Conservation (phyloP, 176 grass and related monocot species). For the Cocos nucifera region DNA sequence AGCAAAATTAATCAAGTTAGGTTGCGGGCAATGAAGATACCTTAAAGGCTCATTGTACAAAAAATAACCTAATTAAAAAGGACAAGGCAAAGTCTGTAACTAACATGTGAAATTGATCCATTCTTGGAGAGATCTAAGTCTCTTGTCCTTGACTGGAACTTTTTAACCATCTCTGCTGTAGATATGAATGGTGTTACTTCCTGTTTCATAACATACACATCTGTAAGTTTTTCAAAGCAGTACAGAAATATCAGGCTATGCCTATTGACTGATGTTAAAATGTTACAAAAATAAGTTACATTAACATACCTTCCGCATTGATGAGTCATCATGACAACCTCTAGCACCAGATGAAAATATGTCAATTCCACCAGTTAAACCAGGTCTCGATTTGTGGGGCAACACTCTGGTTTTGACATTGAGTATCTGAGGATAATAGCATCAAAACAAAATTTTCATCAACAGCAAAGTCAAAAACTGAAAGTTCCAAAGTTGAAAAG, state of each 20-base stretch:
- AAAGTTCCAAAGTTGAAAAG: not conserved
- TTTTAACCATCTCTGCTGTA: conserved; percentile 76
- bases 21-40: too few species aligned
- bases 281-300: not conserved
- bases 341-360: conserved; percentile 25
- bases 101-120: conserved; percentile 41
- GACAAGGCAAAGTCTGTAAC: conserved; percentile 4
- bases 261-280: too few species aligned
- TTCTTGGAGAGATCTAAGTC: conserved; percentile 30
- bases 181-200: conserved; percentile 55
- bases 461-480: too few species aligned
- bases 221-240: not conserved
- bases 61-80: too few species aligned
- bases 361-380: conserved; percentile 26
- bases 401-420: conserved; percentile 59
- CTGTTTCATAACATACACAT: conserved; percentile 22
- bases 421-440: conserved; percentile 48
- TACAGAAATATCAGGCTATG: too few species aligned
- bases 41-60: too few species aligned
- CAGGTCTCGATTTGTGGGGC: conserved; percentile 55
- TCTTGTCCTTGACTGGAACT: conserved; percentile 85
- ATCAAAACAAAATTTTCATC: not conserved
- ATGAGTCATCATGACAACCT: conserved; percentile 16
- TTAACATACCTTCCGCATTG: conserved; percentile 37
- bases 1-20: too few species aligned